A percentile compares a stretch with the other conserved stretches of the same genome.
These are phyloP conservation scores for Lanmaoa pseudosensibilis DNA, from an alignment of 768 basidiomycete species.

Conservation along the genomic window DNA sequence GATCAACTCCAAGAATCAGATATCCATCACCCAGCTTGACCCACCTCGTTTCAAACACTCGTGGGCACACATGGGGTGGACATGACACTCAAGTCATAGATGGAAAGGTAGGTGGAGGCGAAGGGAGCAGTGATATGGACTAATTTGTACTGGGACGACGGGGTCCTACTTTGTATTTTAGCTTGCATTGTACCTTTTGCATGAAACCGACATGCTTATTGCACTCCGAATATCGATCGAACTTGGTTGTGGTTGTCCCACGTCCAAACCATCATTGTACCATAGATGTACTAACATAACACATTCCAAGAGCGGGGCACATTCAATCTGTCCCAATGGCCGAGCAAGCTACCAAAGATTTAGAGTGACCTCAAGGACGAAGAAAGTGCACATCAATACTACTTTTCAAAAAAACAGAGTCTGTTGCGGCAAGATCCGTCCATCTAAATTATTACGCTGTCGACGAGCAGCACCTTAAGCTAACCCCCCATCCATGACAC, in stretches of 20 bases:
- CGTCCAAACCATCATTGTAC: too few species aligned
- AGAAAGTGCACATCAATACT: not conserved
- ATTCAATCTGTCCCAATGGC: too few species aligned
- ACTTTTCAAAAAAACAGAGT: not conserved
- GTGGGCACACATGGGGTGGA: conserved; percentile 21
- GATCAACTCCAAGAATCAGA: conserved; percentile 18
- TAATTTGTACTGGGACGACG: conserved; percentile 6
- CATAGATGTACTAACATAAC: too few species aligned
- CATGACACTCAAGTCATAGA: conserved; percentile 20
- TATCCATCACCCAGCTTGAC: conserved; percentile 17
- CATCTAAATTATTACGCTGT: conserved; percentile 6
- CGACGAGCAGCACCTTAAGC: not conserved
- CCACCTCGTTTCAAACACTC: conserved; percentile 6
- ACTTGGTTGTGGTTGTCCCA: too few species aligned
- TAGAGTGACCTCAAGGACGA: too few species aligned
- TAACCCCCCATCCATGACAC: not conserved
- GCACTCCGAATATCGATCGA: too few species aligned
- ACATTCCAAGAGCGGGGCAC: too few species aligned
- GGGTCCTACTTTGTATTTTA: conserved; percentile 12
- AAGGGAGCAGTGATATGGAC: conserved; percentile 12
- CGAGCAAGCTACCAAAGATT: too few species aligned
- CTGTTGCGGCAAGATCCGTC: not conserved
- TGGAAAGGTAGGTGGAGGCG: conserved; percentile 18
- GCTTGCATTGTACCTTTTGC: conserved; percentile 1
- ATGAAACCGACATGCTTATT: not conserved